These are phyloP conservation scores for Suhomyces maxii DNA, from an alignment of 1,139 yeast genomes.

Conservation along the genomic window DNA sequence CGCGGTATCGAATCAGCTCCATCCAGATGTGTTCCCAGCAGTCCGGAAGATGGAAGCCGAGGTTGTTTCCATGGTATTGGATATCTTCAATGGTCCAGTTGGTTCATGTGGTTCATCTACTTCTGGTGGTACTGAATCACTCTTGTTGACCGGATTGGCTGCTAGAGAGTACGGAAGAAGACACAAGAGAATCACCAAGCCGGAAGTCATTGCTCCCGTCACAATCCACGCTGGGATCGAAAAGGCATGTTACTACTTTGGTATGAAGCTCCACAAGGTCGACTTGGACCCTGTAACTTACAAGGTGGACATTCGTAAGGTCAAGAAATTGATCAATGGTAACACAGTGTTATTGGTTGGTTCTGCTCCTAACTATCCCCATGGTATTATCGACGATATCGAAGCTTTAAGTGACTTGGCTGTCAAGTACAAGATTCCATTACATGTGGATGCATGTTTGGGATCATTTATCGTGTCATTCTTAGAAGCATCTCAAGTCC, in stretches of 20 bases:
- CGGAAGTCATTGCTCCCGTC: constrained; percentile 86
- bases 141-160: constrained; percentile 79
- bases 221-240: constrained; percentile 96
- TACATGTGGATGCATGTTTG: constrained; percentile 93
- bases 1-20: constrained; percentile 89
- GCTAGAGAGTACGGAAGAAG: constrained; percentile 70
- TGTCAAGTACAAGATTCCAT: constrained; percentile 61
- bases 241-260: constrained; percentile 90
- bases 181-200: constrained; percentile 60
- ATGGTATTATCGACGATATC: constrained; percentile 91
- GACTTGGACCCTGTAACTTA: constrained; percentile 69
- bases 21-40: constrained; percentile 97
- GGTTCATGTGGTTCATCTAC: constrained; percentile 87
- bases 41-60: constrained; percentile 96
- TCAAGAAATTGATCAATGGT: constrained; percentile 62
- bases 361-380: constrained; percentile 96
- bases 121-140: constrained; percentile 96
- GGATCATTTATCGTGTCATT: constrained; percentile 91
- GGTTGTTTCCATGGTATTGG: constrained; percentile 87
- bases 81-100: constrained; percentile 72
- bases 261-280: constrained; percentile 80
- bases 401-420: constrained; percentile 71
- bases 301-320: constrained; percentile 66
- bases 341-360: constrained; percentile 87
- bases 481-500: constrained; percentile 64